Conservation (phyloP, 179 eudicot genomes). For the Patellifolia procumbens region DNA sequence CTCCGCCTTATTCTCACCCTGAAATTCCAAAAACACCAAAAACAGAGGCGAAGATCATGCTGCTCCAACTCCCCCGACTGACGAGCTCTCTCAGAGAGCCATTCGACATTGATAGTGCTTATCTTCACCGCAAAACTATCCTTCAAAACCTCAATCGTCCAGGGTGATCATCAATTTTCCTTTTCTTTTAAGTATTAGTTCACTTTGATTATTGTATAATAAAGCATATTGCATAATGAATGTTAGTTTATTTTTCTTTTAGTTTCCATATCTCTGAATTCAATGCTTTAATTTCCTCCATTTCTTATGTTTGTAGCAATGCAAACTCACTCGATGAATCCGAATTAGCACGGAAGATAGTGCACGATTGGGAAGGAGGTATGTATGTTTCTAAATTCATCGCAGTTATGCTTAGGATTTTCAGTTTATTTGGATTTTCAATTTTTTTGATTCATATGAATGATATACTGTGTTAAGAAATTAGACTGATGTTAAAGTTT, state of each 20-base stretch:
- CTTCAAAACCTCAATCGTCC: conserved; percentile 50
- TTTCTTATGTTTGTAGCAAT: conserved; percentile 27
- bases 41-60: conserved; percentile 31
- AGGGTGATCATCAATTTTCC: conserved; percentile 37
- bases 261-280: background rate
- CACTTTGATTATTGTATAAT: background rate
- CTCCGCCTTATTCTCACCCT: background rate
- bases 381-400: conserved; percentile 24
- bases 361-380: conserved; percentile 87
- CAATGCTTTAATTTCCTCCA: background rate
- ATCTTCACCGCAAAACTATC: conserved; percentile 72
- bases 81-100: conserved; percentile 79
- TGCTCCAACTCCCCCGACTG: conserved; percentile 77
- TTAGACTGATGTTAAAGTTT: background rate
- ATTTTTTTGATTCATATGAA: too few species aligned
- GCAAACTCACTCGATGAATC: conserved; percentile 60
- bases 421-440: background rate
- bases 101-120: conserved; percentile 85
- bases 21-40: background rate
- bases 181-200: background rate
- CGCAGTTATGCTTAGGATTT: conserved; percentile 2
- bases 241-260: background rate
- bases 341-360: conserved; percentile 62
- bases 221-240: background rate
- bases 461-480: background rate